Evolutionary conservation across 1,284 basidiomycete species (phyloP).

Genomic region (Apiotrichum akiyoshidainum): DNA sequence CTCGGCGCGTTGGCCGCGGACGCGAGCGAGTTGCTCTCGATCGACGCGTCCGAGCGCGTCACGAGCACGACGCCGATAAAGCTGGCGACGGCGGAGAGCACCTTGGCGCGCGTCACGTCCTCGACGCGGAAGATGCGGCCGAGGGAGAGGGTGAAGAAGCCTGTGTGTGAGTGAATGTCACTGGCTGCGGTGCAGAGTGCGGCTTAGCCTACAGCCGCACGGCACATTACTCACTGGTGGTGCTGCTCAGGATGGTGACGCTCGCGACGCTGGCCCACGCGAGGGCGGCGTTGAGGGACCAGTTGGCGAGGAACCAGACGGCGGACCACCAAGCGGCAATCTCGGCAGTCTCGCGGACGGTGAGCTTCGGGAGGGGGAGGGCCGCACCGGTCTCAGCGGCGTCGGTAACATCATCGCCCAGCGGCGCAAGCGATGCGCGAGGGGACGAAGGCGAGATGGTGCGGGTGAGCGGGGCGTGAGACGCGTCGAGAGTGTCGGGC

Average conservation of each 20-base stretch:
- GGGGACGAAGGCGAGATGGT: slow-evolving; percentile 17
- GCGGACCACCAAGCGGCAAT: slow-evolving; percentile 75
- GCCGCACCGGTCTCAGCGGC: neutral
- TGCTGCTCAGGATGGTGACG: slow-evolving; percentile 80
- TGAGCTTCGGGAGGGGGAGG: slow-evolving; percentile 52
- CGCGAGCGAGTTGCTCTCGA: slow-evolving; percentile 16
- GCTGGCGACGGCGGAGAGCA: slow-evolving; percentile 76
- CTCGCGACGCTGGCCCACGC: slow-evolving; percentile 86
- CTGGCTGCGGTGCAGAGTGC: too few relatives aligned
- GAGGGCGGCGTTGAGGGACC: slow-evolving; percentile 76
- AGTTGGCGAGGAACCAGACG: slow-evolving; percentile 89
- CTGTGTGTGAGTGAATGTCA: slow-evolving; percentile 50
- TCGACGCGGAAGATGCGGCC: slow-evolving; percentile 85
- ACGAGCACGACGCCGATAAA: slow-evolving; percentile 84
- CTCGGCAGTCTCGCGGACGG: slow-evolving; percentile 66
- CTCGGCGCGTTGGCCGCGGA: slow-evolving; percentile 21
- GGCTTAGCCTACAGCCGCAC: neutral
- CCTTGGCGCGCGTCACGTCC: slow-evolving; percentile 67
- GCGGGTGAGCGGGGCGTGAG: slow-evolving; percentile 6
- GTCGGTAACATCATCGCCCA: neutral
- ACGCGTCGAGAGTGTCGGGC: neutral
- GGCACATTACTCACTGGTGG: slow-evolving; percentile 65
- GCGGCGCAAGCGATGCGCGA: slow-evolving; percentile 24
- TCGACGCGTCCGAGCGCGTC: slow-evolving; percentile 68
- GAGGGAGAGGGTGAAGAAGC: slow-evolving; percentile 88